Percentiles rank a stretch among this genome's conserved stretches.
These are phyloP conservation scores for Rhizopogon salebrosus DNA, from an alignment of 768 basidiomycete genomes.

Conservation along the genomic window DNA sequence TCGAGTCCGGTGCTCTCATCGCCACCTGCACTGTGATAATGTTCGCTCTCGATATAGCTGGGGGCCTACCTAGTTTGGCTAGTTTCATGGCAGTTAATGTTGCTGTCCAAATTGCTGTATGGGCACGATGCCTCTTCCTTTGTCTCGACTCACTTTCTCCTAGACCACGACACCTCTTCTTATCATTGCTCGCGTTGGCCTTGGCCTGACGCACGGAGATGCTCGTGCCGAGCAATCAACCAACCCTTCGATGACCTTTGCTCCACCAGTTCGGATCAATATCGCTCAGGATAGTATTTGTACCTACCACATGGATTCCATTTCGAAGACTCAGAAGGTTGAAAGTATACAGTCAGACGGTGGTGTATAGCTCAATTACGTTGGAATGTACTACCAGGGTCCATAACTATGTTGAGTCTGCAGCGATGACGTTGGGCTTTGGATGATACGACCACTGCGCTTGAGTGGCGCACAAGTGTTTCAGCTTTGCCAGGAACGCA, in stretches of 20 bases:
- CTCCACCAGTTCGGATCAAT: neutral
- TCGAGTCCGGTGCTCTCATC: slow-evolving; percentile 16
- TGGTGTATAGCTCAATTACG: no score
- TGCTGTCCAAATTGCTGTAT: neutral
- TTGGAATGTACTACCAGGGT: no score
- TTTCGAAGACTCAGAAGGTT: no score
- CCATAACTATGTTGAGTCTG: no score
- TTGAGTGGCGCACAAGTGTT: no score
- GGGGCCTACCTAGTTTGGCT: slow-evolving; percentile 1
- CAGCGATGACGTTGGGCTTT: no score
- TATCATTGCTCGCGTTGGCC: neutral
- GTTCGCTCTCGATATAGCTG: slow-evolving; percentile 6
- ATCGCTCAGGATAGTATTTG: neutral
- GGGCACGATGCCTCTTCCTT: neutral
- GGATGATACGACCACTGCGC: no score
- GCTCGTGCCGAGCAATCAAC: neutral
- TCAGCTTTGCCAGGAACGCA: no score
- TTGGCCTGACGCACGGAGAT: neutral
- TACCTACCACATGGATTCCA: neutral
- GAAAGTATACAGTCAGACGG: no score
- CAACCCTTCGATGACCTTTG: neutral
- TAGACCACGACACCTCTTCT: neutral
- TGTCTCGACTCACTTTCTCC: neutral
- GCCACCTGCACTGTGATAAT: slow-evolving; percentile 10
- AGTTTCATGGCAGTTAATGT: slow-evolving; percentile 4